phyloP scores from a whole-genome alignment of 108 stramenopile species.

The Parietichytrium sp. region DNA sequence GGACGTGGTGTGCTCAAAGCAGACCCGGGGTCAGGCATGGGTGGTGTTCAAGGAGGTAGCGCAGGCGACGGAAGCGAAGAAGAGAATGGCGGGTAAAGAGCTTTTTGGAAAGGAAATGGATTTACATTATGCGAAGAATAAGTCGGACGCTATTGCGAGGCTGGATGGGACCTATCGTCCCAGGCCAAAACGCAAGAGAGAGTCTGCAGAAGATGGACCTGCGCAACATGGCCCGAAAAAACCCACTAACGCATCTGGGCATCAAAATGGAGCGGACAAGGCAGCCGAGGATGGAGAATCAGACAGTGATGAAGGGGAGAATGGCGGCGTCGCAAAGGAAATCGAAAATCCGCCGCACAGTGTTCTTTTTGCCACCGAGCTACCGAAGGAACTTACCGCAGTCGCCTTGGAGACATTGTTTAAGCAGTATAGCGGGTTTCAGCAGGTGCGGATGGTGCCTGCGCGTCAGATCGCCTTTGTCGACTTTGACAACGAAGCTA shows the following conservation, averaged over 20 bases:
- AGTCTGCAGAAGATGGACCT: neutral
- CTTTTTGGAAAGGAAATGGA: slow-evolving; percentile 11
- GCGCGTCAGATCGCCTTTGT: slow-evolving; percentile 12
- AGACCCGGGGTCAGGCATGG: slow-evolving; percentile 34
- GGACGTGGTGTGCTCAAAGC: slow-evolving; percentile 25
- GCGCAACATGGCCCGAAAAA: slow-evolving; percentile 19
- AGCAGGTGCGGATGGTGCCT: neutral
- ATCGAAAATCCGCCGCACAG: neutral
- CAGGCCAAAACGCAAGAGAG: neutral
- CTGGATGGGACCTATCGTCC: slow-evolving; percentile 11
- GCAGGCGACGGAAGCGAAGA: slow-evolving; percentile 24
- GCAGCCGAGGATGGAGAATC: neutral
- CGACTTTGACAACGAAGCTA: neutral
- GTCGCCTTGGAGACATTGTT: slow-evolving; percentile 12
- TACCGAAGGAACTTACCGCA: neutral
- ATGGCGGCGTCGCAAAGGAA: neutral
- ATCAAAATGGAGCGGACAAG: neutral
- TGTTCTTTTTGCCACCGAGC: neutral
- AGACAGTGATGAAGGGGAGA: neutral
- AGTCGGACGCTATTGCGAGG: slow-evolving; percentile 22
- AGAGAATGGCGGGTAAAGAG: neutral
- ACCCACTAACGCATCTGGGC: too few species aligned
- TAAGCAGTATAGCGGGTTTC: neutral
- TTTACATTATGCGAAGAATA: neutral
- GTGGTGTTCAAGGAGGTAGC: slow-evolving; percentile 8